These are phyloP conservation scores for Populus hybrid DNA, from an alignment of 441 rosid species.

Conservation along the genomic window DNA sequence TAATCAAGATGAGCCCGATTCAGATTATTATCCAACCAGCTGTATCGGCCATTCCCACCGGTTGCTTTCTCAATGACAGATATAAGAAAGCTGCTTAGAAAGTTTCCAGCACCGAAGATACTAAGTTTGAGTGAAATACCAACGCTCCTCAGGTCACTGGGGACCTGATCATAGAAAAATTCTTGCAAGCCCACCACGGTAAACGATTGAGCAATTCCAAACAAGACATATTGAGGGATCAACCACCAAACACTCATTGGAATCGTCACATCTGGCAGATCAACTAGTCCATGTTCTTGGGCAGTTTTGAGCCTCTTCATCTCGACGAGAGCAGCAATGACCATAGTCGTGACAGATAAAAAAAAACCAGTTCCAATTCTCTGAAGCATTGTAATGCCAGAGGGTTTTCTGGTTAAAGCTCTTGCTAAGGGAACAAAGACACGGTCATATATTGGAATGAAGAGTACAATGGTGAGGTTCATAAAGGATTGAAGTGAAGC, in stretches of 20 bases:
- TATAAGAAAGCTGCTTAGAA: slow-evolving; percentile 38
- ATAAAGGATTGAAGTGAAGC: slow-evolving; percentile 48
- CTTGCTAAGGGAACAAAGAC: slow-evolving; percentile 39
- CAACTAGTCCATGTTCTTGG: slow-evolving; percentile 30
- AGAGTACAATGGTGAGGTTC: slow-evolving; percentile 30
- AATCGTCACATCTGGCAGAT: slow-evolving; percentile 26
- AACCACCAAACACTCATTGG: slow-evolving; percentile 47
- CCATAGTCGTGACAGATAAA: slow-evolving; percentile 30
- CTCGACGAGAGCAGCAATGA: slow-evolving; percentile 41
- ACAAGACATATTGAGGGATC: slow-evolving; percentile 40
- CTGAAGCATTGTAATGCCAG: slow-evolving; percentile 52
- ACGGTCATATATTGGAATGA: slow-evolving; percentile 45
- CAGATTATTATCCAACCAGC: slow-evolving; percentile 38
- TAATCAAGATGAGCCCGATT: slow-evolving; percentile 28
- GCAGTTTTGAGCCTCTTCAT: slow-evolving; percentile 44
- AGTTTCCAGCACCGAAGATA: slow-evolving; percentile 35
- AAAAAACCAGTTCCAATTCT: slow-evolving; percentile 43
- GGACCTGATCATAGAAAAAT: slow-evolving; percentile 45
- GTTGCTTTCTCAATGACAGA: slow-evolving; percentile 28
- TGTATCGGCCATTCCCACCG: slow-evolving; percentile 19
- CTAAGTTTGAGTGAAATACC: slow-evolving; percentile 44
- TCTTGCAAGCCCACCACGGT: slow-evolving; percentile 48
- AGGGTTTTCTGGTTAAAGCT: slow-evolving; percentile 33
- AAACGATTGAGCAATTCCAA: slow-evolving; percentile 36
- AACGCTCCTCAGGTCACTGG: slow-evolving; percentile 37